Evolutionary conservation across 75 land plant genomes (phyloP).

Genomic region (Ceratopteris richardii): DNA sequence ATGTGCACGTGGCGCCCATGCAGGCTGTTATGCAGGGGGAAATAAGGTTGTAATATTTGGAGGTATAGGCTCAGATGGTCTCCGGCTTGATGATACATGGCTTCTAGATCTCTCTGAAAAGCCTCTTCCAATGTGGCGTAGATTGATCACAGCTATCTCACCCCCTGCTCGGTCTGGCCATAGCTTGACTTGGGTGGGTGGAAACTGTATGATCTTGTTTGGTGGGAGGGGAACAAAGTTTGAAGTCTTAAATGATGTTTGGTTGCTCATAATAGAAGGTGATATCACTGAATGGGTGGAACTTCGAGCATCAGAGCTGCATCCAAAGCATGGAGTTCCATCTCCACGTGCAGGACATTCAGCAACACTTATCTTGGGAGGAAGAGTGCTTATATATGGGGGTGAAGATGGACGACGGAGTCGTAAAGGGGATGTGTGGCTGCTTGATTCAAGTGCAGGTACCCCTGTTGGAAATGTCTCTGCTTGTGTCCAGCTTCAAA

Average conservation of each 20-base stretch:
- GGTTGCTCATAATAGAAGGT: conserved; percentile 58
- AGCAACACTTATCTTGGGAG: conserved; percentile 63
- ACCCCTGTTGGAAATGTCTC: conserved; percentile 13
- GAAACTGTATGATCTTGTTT: conserved; percentile 52
- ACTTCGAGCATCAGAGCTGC: conserved; percentile 29
- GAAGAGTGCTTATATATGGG: conserved; percentile 69
- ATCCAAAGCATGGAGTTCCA: conserved; percentile 33
- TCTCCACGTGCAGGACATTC: conserved; percentile 87
- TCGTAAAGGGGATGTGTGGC: conserved; percentile 86
- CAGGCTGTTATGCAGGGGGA: conserved; percentile 61
- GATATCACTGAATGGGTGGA: conserved; percentile 53
- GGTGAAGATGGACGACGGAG: conserved; percentile 79
- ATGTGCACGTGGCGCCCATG: conserved; percentile 92
- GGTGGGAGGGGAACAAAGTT: conserved; percentile 80
- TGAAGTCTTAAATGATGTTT: conserved; percentile 84
- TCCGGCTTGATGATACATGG: conserved; percentile 84
- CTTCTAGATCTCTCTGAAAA: conserved; percentile 56
- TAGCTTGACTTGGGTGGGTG: conserved; percentile 67
- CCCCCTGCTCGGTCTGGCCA: conserved; percentile 95
- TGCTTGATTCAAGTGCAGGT: conserved; percentile 50
- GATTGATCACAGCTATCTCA: conserved; percentile 33
- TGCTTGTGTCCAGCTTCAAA: conserved; percentile 8
- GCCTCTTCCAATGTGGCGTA: conserved; percentile 44
- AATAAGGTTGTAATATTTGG: conserved; percentile 68
- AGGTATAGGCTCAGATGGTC: conserved; percentile 74